These are phyloP conservation scores for Murraya paniculata DNA, from an alignment of 345 rosid species.

Conservation along the genomic window DNA sequence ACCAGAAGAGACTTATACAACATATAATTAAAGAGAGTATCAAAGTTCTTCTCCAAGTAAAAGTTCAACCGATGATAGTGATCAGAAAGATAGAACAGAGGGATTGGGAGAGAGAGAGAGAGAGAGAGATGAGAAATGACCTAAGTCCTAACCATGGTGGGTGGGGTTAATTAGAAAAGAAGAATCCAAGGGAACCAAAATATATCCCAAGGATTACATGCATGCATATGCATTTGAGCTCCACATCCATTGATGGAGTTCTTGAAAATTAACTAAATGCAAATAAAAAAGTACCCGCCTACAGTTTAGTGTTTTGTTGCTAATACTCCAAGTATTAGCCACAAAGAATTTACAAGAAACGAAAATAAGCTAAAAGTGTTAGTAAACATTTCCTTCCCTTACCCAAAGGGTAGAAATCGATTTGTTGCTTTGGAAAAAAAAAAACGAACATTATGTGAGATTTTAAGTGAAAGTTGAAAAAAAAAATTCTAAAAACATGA, in stretches of 20 bases:
- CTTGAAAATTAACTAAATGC: conserved; percentile 34
- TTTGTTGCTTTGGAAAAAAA: conserved; percentile 18
- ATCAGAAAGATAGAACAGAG: conserved; percentile 3
- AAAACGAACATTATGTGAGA: conserved; percentile 23
- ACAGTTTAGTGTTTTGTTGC: conserved; percentile 44
- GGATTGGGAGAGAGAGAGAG: conserved; percentile 14
- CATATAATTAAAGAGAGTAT: conserved; percentile 8
- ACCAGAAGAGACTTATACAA: conserved; percentile 28
- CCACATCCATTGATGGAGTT: conserved; percentile 73
- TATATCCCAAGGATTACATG: conserved; percentile 68
- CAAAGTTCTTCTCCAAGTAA: conserved; percentile 28
- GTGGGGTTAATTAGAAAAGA: conserved; percentile 34
- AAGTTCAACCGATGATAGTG: neutral
- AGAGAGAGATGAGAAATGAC: conserved; percentile 32
- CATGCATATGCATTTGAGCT: conserved; percentile 69
- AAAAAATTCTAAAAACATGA: conserved; percentile 35
- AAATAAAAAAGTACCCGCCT: conserved; percentile 29
- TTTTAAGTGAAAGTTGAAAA: conserved; percentile 12
- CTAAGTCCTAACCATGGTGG: conserved; percentile 97
- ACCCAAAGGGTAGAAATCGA: conserved; percentile 40
- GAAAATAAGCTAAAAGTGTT: neutral
- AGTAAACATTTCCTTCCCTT: conserved; percentile 35
- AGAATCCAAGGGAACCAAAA: conserved; percentile 82
- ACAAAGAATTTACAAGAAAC: conserved; percentile 44
- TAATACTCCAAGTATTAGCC: conserved; percentile 66